These are phyloP conservation scores for Quercus tomentella DNA, from an alignment of 331 rosid species.

Conservation along the genomic window DNA sequence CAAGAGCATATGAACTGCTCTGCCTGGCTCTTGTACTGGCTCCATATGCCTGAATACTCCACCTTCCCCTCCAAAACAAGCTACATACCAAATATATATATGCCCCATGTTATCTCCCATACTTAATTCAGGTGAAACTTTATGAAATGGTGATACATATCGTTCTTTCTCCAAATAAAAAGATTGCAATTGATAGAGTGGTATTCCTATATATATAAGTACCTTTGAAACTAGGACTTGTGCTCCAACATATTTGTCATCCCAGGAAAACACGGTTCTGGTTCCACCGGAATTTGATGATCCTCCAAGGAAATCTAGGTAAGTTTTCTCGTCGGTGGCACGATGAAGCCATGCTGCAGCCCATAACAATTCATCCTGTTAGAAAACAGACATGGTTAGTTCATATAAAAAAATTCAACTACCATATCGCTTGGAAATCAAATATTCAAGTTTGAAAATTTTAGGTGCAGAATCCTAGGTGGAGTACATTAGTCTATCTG, in stretches of 20 bases:
- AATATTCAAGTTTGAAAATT: no score
- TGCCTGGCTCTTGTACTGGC: constrained; percentile 36
- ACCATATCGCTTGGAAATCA: no score
- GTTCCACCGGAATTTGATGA: constrained; percentile 25
- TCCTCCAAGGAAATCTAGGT: not conserved
- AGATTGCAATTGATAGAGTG: no score
- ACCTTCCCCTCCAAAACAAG: constrained; percentile 49
- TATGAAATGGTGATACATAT: no score
- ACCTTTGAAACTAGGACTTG: constrained; percentile 57
- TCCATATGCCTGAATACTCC: constrained; percentile 29
- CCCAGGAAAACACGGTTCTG: constrained; percentile 51
- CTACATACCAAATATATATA: constrained; percentile 15
- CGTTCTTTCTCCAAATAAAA: no score
- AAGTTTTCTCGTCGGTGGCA: constrained; percentile 19
- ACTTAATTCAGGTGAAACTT: not conserved
- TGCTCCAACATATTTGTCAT: constrained; percentile 52
- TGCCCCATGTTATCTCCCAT: not conserved
- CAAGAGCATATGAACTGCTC: constrained; percentile 53
- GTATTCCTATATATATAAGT: not conserved
- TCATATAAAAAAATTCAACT: not conserved
- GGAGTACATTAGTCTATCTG: no score
- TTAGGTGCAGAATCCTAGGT: no score
- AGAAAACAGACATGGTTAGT: not conserved
- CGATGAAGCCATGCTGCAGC: constrained; percentile 70
- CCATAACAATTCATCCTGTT: constrained; percentile 62